Evolutionary conservation across 164 flowering plant genomes (phyloP).

Genomic region (Liquidambar formosana): DNA sequence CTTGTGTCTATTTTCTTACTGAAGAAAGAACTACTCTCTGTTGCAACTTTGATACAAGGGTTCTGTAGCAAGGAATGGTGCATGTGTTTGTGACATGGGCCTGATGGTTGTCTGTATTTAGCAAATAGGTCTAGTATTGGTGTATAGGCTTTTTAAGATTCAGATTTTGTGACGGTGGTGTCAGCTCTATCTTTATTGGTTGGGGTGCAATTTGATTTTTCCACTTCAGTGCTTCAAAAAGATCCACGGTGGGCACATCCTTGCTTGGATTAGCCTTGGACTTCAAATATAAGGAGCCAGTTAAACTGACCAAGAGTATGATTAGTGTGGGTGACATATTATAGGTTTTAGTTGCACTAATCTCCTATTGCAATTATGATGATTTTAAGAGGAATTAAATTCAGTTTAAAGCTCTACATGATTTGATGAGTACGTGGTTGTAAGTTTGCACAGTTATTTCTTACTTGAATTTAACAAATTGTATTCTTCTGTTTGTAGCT

Average conservation of each 20-base stretch:
- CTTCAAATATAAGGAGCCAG: background rate
- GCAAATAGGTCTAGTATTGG: too few species aligned
- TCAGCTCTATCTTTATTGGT: background rate
- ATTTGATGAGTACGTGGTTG: background rate
- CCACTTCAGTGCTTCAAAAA: background rate
- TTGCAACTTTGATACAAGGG: too few species aligned
- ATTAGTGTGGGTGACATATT: too few species aligned
- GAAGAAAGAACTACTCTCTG: too few species aligned
- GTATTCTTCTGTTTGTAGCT: background rate
- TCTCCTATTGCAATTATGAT: background rate
- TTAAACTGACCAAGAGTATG: background rate
- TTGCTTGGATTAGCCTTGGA: background rate
- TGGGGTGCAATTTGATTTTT: background rate
- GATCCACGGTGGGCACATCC: background rate
- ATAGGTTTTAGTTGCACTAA: background rate
- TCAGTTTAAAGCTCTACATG: background rate
- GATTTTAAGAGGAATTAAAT: background rate
- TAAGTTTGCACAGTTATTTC: background rate
- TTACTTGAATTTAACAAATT: background rate
- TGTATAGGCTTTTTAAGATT: too few species aligned
- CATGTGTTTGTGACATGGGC: too few species aligned
- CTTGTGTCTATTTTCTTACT: too few species aligned
- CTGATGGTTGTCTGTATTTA: too few species aligned
- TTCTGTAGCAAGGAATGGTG: too few species aligned
- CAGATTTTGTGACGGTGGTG: background rate